Base-by-base conservation (phyloP, 2,329 filamentous ascomycete genomes). In the Ustulina deusta region DNA sequence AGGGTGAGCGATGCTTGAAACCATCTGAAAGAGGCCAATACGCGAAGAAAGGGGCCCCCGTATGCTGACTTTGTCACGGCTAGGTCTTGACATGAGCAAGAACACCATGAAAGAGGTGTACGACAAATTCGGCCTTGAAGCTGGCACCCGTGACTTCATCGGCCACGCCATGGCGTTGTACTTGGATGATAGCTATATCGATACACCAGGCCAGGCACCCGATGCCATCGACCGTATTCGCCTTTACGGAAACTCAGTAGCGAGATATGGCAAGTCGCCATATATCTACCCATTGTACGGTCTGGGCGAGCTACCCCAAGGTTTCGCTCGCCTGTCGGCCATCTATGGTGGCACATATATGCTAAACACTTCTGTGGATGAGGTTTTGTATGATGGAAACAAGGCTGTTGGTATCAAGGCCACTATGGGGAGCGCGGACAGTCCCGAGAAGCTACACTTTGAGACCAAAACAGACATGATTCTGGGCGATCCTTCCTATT, bases 201-300 rank as follows among this genome's bases (percentile, higher is more conserved):
- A 86, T 73, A 81, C 86, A 71, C 83, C 86, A 57, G 94, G 94
- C 72, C 84, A 85, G 77, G 93, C 94, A 51, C 90, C 91, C 74
- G 94, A 97, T 79, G 90, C 93, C 64, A 92, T 99, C 75, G 89
- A 95, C 82, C 93, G 95, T 75, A 97, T 99, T 80, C 90, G 93
- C 73, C 87, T 99, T 54, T 99, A 99, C 82, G 97, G 95, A 75
- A 97, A 97, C 87, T 97, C 94, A 34, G 97, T 99, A 83, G 93
- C 94, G 60, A 90, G 95, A 71, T 98, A 98, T 82, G 96, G 96
- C 82, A 98, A 97, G 84, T 98, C 94, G 13, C 97, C 96, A 52
- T 99, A 98, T 86, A 98, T 99, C 84, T 99, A 99, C 86, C 97
- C 96, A 56, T 90, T 98, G 36, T 99, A 99, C 84, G 96, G 96